These are phyloP conservation scores for Heliosperma pusillum DNA, from an alignment of 148 eudicot species.

Conservation along the genomic window DNA sequence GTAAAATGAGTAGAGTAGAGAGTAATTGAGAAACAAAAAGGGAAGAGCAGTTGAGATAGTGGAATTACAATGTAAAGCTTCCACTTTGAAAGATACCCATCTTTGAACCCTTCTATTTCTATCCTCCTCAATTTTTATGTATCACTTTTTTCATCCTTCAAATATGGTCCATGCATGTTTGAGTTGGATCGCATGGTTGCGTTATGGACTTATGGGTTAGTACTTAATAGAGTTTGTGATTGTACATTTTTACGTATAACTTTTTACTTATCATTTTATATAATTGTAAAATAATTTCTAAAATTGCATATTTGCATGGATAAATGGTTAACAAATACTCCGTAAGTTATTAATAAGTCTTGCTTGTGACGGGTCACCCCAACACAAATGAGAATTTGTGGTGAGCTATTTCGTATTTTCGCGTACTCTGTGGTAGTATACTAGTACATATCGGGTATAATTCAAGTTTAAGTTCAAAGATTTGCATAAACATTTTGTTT, in stretches of 20 bases:
- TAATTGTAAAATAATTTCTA: no score
- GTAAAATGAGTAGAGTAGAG: slow-evolving; percentile 4
- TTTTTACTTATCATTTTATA: not conserved
- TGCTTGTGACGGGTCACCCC: no score
- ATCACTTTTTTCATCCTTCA: slow-evolving; percentile 15
- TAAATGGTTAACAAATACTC: not conserved
- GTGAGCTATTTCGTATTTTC: no score
- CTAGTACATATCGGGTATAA: no score
- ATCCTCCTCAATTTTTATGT: no score
- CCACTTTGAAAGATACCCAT: slow-evolving; percentile 27
- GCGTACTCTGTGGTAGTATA: no score
- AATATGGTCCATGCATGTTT: not conserved
- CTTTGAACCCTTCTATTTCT: slow-evolving; percentile 7
- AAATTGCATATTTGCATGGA: not conserved
- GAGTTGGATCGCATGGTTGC: not conserved
- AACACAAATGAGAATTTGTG: no score
- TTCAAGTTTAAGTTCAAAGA: no score
- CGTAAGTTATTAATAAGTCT: no score
- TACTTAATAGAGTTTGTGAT: not conserved
- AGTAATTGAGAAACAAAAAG: slow-evolving; percentile 19
- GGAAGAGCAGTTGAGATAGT: slow-evolving; percentile 23
- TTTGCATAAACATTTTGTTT: no score
- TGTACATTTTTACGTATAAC: no score
- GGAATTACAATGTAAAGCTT: slow-evolving; percentile 25
- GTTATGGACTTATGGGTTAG: not conserved